Evolutionary conservation across 495 filamentous ascomycete species (phyloP), one percentile per base, ranked within the genome.

Genomic region (Penicillium dipodomyicola): DNA sequence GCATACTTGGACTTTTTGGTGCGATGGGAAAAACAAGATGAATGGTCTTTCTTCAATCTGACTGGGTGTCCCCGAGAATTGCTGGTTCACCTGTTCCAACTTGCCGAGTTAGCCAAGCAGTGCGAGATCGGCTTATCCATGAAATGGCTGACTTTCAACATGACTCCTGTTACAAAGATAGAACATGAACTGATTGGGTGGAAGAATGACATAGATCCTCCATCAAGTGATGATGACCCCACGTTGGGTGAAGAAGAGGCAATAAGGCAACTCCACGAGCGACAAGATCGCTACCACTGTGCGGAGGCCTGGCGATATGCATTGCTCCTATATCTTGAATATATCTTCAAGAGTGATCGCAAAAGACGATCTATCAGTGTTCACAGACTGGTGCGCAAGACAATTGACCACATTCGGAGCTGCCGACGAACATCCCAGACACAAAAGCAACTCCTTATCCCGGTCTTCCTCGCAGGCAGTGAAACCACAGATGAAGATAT

Each of bases 231-330:
- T 22, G n/a, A 54, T 15, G 11, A 35, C 4, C 40, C 40, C n/a
- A 17, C 20, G 0, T 9, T 54, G 22, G 15, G 22, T 1, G 62
- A 58, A 37, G 17, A 37, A 11, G 40, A 51, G 7, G 33, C 53
- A 14, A 62, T 58, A 49, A 62, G 58, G 17, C 40, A 30, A 41
- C 49, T 65, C 33, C 66, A 71, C 19, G 58, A 65, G 20, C 46
- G 62, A 29, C 64, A 62, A 49, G 68, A 69, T 52, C 57, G 56
- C n/a, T 52, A 61, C n/a, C 59, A 71, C 54, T 69, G 66, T 50
- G 61, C 65, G 7, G 61, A 71, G 47, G 64, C 68, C 20, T 71
- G 67, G 68, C 48, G 68, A 56, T 59, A 60, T 52, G 56, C 59
- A 3, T 54, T 69, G n/a, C 60, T 71, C 11, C 48, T 71, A 29